Evolutionary conservation across 805 yeast genomes (phyloP), one percentile per base, ranked within the genome.

Genomic region (Jamesozyma jinghongensis): DNA sequence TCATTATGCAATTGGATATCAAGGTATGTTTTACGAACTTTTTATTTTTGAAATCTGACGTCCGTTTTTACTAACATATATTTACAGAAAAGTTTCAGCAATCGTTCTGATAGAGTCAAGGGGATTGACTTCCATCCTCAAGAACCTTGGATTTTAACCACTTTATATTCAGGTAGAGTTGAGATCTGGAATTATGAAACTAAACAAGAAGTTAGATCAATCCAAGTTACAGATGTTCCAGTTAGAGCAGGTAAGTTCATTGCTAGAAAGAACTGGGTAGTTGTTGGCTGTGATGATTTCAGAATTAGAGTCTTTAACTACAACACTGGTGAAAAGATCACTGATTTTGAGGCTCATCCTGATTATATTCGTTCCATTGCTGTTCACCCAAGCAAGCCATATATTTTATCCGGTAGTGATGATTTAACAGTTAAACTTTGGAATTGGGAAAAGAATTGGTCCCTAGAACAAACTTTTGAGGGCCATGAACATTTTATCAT

Each of bases 391-490:
- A 73, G 90, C 14, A 85, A 84, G 66, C 94, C 97, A 19, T 84
- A 83, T 54, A 73, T 92, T 38, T 70, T 92, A 53, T 83, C 97
- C 3, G 85, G 87, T 30, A 79, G 90, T 36, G 98, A 92, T 66
- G 98, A 92, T 62, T 77, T 84, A 71, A 76, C 94, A 32, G 77
- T 92, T 59, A 86, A 81, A 65, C 73, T 88, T 59, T 92, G 97
- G 97, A 88, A 92, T 63, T 92, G 98, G 98, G 98, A 92, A 42
- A 77, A 79, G 57, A 77, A 75, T 57, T 92, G 98, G 98, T 77
- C 77, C 52, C 66, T 82, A 50, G 92, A 85, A 61, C 97, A 85
- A 62, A 77, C 81, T 29, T 92, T 84, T 61, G 95, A 85, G 65
- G 97, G 98, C 44, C 98, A 92, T 64, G 85, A 79, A 61, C 96